These are phyloP conservation scores for Arbutus unedo DNA, from an alignment of 148 eudicot species.

Conservation along the genomic window DNA sequence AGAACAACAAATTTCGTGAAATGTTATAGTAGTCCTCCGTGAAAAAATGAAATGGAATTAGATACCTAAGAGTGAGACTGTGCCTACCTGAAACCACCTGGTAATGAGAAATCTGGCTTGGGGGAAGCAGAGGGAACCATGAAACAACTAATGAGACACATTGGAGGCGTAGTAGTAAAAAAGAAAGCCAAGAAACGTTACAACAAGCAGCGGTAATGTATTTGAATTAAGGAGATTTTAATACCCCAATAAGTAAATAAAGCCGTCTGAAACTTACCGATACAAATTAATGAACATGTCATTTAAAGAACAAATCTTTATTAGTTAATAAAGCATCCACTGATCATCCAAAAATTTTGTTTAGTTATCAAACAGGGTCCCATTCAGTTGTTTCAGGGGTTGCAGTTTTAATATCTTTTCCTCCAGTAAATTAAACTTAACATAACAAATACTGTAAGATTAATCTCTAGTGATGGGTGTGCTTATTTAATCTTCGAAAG, in stretches of 20 bases:
- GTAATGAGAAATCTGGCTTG: neutral
- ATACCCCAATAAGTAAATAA: neutral
- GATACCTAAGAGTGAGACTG: neutral
- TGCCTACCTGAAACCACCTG: neutral
- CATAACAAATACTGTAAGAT: too few species aligned
- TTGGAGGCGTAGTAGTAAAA: neutral
- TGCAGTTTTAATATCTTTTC: neutral
- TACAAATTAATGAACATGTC: neutral
- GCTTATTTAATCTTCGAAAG: neutral
- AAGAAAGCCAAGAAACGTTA: neutral
- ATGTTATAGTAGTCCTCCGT: too few species aligned
- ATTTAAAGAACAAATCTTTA: neutral
- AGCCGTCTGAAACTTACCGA: conserved; percentile 5
- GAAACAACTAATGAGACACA: neutral
- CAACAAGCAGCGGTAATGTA: neutral
- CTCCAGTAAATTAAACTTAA: neutral
- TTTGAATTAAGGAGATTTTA: conserved; percentile 13
- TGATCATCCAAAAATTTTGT: neutral
- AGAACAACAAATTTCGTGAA: too few species aligned
- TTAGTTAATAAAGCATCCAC: neutral
- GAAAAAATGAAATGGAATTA: neutral
- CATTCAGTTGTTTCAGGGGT: neutral
- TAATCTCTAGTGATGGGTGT: neutral
- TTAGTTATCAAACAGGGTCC: neutral
- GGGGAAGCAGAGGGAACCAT: neutral